Evolutionary conservation across 2,329 filamentous ascomycete genomes (phyloP).

Genomic region (Diaporthe helianthi): DNA sequence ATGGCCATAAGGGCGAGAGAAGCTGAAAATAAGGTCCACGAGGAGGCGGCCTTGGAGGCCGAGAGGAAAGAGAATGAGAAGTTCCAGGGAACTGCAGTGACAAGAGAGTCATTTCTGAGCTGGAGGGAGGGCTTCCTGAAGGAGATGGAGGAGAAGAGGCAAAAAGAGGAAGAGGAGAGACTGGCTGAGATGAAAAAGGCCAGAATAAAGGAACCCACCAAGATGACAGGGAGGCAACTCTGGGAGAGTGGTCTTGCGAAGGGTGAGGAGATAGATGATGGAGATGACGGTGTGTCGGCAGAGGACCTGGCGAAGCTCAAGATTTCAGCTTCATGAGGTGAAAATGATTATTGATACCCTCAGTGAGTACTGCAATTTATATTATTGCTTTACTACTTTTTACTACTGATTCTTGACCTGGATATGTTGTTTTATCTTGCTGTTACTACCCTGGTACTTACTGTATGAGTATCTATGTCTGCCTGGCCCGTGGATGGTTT

Average conservation of each 20-base stretch:
- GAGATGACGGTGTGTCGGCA: constrained; percentile 68
- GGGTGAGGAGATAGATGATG: constrained; percentile 71
- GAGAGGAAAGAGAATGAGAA: constrained; percentile 96
- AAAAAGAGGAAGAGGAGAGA: constrained; percentile 75
- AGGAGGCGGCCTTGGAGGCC: constrained; percentile 61
- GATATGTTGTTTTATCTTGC: neutral
- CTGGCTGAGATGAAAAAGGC: constrained; percentile 84
- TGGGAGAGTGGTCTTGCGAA: constrained; percentile 78
- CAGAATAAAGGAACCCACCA: constrained; percentile 75
- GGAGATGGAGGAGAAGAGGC: constrained; percentile 80
- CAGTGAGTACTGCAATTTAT: constrained; percentile 1
- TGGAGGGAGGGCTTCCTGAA: constrained; percentile 81
- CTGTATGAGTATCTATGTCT: neutral
- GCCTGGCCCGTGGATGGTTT: neutral
- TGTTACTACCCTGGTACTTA: neutral
- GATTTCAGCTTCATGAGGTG: constrained; percentile 60
- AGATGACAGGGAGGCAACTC: constrained; percentile 75
- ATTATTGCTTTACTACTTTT: neutral
- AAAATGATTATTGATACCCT: constrained; percentile 1
- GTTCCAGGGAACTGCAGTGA: constrained; percentile 91
- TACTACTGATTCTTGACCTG: neutral
- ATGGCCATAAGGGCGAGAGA: constrained; percentile 78
- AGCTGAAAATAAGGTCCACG: constrained; percentile 63
- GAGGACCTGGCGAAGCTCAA: constrained; percentile 75
- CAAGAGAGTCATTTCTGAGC: constrained; percentile 80